Base-by-base conservation (phyloP, 805 yeast species). In the Cyberlindnera japonica region DNA sequence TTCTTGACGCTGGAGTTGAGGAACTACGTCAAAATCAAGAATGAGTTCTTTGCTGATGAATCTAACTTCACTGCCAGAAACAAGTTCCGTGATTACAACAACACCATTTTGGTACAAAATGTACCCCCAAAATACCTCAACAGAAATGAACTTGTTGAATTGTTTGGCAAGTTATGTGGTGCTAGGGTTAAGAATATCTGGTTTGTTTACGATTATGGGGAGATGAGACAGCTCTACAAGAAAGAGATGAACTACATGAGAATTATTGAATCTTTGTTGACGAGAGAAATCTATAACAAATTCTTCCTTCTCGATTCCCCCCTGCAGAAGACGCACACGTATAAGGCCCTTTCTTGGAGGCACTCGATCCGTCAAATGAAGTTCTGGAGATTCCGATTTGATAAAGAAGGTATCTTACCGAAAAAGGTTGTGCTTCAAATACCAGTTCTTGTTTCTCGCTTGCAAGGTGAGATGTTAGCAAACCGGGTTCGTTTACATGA, bases 171-270 rank as follows among this genome's bases (percentile, higher is more conserved):
- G 2, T 55, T 65, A 1, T 32, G 45, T 22, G 61, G 79, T 5
- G 81, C 80, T 1, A 75, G 76, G 1, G 69, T 83, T 2, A 65
- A 68, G 11, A 66, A 67, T 18, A 61, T 84, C 1, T 81, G 89
- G 87, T 75, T 79, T 40, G 69, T 81, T 28, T 67, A 71, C 35
- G 65, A 73, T 31, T 69, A 63, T 47, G 49, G 61, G 5, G 60
- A 59, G n/a, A 56, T 78, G 16, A 61, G 63, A 12, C 22, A 31
- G 4, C 47, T 62, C 15, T 62, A 67, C 16, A 46, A 51, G 2
- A 48, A 56, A 10, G 68, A 68, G 34, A 38, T 50, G 3, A 39
- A 48, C 2, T 47, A 59, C 1, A 54, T 69, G 6, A 41, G 57
- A 16, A 24, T 54, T 14, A 53, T 77, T 18, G 83, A 79, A 46